A percentile compares a stretch with the other conserved stretches of the same genome.
These are phyloP conservation scores for Bipolaris zeicola DNA, from an alignment of 2,329 filamentous ascomycete genomes.

Conservation along the genomic window DNA sequence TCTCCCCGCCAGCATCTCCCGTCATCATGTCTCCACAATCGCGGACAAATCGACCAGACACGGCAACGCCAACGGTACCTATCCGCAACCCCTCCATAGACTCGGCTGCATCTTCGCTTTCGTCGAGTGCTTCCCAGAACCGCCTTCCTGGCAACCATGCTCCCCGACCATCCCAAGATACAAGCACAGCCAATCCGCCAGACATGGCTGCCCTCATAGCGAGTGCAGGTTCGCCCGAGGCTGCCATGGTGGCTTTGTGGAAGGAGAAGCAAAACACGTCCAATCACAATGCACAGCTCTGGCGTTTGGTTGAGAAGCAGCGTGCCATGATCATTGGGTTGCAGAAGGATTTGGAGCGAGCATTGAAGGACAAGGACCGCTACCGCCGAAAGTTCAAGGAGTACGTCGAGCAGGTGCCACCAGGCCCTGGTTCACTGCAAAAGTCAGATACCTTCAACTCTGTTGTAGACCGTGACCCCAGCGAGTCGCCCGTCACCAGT, in stretches of 20 bases:
- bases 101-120: slow-evolving; percentile 76
- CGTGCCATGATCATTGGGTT: slow-evolving; percentile 89
- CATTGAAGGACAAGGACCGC: slow-evolving; percentile 91
- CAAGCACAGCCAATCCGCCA: slow-evolving; percentile 60
- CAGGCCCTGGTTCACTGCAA: slow-evolving; percentile 40
- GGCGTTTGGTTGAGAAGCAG: slow-evolving; percentile 96
- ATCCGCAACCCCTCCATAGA: slow-evolving; percentile 88
- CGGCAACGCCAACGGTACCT: slow-evolving; percentile 32
- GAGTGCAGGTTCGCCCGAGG: slow-evolving; percentile 85
- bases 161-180: slow-evolving; percentile 62
- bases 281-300: slow-evolving; percentile 89
- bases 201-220: slow-evolving; percentile 82
- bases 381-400: slow-evolving; percentile 93
- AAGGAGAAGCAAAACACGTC: slow-evolving; percentile 90
- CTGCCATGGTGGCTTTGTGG: slow-evolving; percentile 83
- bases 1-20: slow-evolving; percentile 45
- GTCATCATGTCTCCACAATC: slow-evolving; percentile 45
- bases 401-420: slow-evolving; percentile 56
- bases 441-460: slow-evolving; percentile 45
- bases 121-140: slow-evolving; percentile 48
- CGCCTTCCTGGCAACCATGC: slow-evolving; percentile 64
- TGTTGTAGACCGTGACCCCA: slow-evolving; percentile 44
- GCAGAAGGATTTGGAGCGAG: slow-evolving; percentile 90
- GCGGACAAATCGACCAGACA: slow-evolving; percentile 43
- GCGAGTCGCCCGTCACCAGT: slow-evolving; percentile 46